Base-by-base conservation (phyloP, 148 eudicot species). In the Linanthus parryae region DNA sequence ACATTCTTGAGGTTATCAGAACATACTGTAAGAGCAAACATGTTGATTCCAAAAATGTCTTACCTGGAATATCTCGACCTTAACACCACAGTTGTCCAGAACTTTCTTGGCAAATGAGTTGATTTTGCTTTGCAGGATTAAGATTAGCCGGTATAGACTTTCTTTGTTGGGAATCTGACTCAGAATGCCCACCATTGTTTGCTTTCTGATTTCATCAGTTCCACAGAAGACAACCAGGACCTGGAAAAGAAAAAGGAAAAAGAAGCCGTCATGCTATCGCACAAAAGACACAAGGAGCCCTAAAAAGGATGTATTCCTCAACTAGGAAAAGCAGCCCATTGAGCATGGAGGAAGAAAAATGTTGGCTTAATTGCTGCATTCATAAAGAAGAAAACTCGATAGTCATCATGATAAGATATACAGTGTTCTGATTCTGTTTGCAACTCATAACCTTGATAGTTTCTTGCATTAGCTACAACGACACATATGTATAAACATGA, bases 21-120 rank as follows among this genome's bases (percentile, higher is more conserved):
- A 34, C 21, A 4, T 22, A 23, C 42, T 53, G 21, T 24, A 53
- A 53, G 33, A 6, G 15, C 30, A 53, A 3, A 37, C 28, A 22
- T 53, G n/a, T 22, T 8, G 38, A 2, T 4, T 16, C 19, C 35
- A 22, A 6, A 34, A 24, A 8, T 18, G 21, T 37, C 65, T 57
- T 25, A 70, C 74, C n/a, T 40, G 60, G 15, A 69, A 69, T 46
- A 39, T 62, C 60, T 69, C 74, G 23, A 69, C 61, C 48, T 69
- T 58, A 40, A 63, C 25, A 8, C 59, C 19, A 52, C 15, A 58
- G 1, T 43, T 38, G 15, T 52, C 69, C 18, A 43, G 25, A 33
- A 63, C 40, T 39, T 63, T 69, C 36, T 41, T 27, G 35, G 74
- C 74, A 54, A 45, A 52, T 37, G 31, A 39, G 50, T 63, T 70